Percentiles rank a stretch among this genome's conserved stretches.
phyloP scores from a whole-genome alignment of 148 eudicot species.

The Diospyros lotus region DNA sequence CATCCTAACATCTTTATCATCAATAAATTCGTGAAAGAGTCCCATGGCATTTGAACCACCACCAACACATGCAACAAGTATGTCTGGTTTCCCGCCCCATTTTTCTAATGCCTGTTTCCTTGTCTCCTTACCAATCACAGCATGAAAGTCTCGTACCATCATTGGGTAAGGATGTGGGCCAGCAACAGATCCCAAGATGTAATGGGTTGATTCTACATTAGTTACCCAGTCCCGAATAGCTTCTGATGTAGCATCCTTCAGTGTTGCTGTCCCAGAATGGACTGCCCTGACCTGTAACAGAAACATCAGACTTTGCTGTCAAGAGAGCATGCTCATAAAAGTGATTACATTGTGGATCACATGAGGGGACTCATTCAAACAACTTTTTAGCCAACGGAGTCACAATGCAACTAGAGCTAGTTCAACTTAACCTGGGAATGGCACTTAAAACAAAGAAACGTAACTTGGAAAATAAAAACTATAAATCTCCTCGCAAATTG shows the following conservation, averaged over 20 bases:
- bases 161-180: conserved; percentile 96
- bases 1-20: conserved; percentile 68
- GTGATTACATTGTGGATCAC: not conserved
- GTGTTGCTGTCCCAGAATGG: conserved; percentile 92
- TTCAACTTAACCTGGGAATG: not conserved
- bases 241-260: conserved; percentile 99
- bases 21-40: conserved; percentile 84
- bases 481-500: not conserved
- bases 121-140: conserved; percentile 91
- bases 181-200: conserved; percentile 93
- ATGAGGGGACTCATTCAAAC: not conserved
- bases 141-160: conserved; percentile 94
- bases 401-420: not conserved
- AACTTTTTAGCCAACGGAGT: not conserved
- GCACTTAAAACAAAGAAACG: not conserved
- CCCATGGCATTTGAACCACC: conserved; percentile 97
- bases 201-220: conserved; percentile 93
- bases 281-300: conserved; percentile 72
- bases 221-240: conserved; percentile 99
- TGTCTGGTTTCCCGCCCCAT: conserved; percentile 99
- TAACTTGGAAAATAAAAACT: not conserved
- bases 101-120: conserved; percentile 86
- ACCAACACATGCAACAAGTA: conserved; percentile 90
- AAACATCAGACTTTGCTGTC: not conserved
- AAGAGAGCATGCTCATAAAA: not conserved